Conservation (phyloP, 2,329 filamentous ascomycete genomes). For the Colletotrichum scovillei region DNA sequence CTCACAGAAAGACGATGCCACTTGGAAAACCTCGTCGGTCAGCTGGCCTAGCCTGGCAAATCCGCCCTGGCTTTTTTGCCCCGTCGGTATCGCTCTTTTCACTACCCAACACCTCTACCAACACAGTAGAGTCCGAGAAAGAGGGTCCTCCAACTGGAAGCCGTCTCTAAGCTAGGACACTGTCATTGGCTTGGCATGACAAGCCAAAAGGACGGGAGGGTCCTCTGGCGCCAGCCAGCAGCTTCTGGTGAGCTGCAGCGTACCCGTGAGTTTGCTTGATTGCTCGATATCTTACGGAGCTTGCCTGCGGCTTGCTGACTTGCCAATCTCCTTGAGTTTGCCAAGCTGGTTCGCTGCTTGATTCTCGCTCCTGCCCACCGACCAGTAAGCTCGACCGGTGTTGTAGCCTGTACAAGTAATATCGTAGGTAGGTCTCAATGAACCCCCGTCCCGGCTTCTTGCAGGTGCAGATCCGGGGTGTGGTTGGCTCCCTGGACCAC, state of each 20-base stretch:
- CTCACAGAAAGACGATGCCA: background rate
- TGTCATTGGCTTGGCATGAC: background rate
- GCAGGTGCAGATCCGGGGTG: constrained; percentile 32
- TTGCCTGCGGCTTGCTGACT: background rate
- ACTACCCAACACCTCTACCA: too few species aligned
- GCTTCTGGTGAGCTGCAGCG: constrained; percentile 23
- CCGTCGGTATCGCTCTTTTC: background rate
- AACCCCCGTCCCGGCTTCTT: constrained; percentile 18
- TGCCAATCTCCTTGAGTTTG: background rate
- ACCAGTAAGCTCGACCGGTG: background rate
- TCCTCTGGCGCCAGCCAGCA: background rate
- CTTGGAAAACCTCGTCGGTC: background rate
- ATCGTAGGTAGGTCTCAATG: background rate
- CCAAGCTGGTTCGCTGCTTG: background rate
- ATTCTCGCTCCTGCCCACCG: background rate
- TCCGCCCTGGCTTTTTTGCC: background rate
- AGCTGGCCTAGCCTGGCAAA: background rate
- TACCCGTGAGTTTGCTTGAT: background rate
- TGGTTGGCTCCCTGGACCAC: constrained; percentile 6
- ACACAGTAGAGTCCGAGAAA: background rate
- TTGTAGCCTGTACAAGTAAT: background rate
- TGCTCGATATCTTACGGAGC: background rate
- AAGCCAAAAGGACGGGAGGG: background rate
- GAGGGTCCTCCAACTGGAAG: background rate
- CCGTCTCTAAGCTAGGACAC: background rate